A percentile compares a stretch with the other conserved stretches of the same genome.
phyloP scores from a whole-genome alignment of 768 basidiomycete genomes.

The Suillus ampliporus region DNA sequence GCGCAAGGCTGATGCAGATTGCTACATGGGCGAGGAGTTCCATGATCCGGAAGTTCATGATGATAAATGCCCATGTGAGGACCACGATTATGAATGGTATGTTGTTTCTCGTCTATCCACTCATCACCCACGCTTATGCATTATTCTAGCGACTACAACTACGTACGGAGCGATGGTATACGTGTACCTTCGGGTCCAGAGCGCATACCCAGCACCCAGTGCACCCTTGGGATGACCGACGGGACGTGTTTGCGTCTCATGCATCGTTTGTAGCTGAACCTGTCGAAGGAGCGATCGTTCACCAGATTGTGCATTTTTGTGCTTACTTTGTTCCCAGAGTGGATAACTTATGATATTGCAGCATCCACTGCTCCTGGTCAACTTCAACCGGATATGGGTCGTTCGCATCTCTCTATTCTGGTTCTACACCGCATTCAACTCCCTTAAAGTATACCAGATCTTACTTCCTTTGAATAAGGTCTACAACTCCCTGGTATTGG shows the following conservation, averaged over 20 bases:
- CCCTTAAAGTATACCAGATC: no score
- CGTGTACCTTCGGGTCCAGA: constrained; percentile 91
- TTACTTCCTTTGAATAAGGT: no score
- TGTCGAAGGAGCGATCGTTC: constrained; percentile 74
- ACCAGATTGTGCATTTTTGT: constrained; percentile 64
- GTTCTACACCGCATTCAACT: no score
- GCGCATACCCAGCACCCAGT: constrained; percentile 79
- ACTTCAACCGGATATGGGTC: no score
- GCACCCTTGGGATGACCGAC: constrained; percentile 51
- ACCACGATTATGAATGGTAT: constrained; percentile 94
- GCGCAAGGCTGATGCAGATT: constrained; percentile 81
- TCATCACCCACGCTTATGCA: background rate
- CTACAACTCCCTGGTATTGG: no score
- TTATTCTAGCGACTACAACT: constrained; percentile 83
- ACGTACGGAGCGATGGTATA: constrained; percentile 67
- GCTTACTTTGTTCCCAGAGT: background rate
- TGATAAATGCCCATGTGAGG: constrained; percentile 81
- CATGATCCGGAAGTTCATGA: constrained; percentile 83
- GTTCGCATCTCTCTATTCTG: no score
- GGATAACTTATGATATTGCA: constrained; percentile 32
- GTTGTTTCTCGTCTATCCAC: constrained; percentile 20
- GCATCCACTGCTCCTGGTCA: no score
- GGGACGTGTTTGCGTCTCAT: constrained; percentile 53
- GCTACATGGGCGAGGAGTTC: constrained; percentile 92
- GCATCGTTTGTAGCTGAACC: constrained; percentile 68